These are phyloP conservation scores for Petasospora fabianii DNA, from an alignment of 1,139 yeast genomes.

Conservation along the genomic window DNA sequence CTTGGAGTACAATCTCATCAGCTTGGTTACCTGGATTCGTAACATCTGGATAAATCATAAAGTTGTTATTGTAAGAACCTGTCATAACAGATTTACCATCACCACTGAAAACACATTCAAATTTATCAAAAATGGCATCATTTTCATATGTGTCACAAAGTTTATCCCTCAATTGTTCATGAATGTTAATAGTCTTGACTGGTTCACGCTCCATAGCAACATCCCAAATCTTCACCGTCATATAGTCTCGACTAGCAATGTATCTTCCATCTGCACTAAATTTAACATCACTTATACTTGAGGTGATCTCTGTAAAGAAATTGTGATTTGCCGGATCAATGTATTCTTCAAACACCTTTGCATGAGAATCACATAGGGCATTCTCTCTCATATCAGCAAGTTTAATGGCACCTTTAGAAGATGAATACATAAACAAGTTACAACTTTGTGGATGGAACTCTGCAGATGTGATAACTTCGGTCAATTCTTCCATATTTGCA, in stretches of 20 bases:
- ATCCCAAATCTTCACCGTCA: constrained; percentile 98
- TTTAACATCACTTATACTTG: constrained; percentile 90
- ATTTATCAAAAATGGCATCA: constrained; percentile 97
- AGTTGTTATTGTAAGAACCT: constrained; percentile 95
- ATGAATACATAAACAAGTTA: constrained; percentile 94
- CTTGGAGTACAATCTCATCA: constrained; percentile 82
- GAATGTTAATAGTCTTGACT: constrained; percentile 88
- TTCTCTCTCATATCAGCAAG: constrained; percentile 95
- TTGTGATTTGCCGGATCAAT: constrained; percentile 91
- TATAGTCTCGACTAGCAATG: constrained; percentile 92
- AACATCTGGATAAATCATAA: constrained; percentile 92
- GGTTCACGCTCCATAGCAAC: constrained; percentile 96
- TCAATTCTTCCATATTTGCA: constrained; percentile 96
- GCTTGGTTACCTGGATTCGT: constrained; percentile 38
- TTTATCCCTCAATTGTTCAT: constrained; percentile 89
- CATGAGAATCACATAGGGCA: constrained; percentile 88
- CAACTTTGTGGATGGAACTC: constrained; percentile 94
- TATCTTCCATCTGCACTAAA: constrained; percentile 91
- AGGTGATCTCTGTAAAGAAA: constrained; percentile 95
- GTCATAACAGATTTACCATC: constrained; percentile 93
- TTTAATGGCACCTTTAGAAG: constrained; percentile 93
- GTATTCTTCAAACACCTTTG: constrained; percentile 89
- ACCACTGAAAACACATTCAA: constrained; percentile 93
- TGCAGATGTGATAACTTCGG: constrained; percentile 97
- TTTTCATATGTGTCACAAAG: constrained; percentile 97